Base-by-base conservation (phyloP, 345 rosid genomes). In the Gossypium arboreum region DNA sequence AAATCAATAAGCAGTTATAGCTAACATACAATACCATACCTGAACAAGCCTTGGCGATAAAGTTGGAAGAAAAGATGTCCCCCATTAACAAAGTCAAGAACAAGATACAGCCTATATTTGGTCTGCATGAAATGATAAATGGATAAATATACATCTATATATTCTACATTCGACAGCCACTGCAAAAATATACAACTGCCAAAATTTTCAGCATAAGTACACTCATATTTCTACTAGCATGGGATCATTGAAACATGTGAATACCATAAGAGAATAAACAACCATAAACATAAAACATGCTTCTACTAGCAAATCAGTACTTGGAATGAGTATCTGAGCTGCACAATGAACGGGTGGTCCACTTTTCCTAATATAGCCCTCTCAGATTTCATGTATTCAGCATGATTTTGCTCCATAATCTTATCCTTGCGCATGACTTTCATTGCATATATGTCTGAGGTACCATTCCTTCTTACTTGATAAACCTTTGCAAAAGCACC, bases 1-100 rank as follows among this genome's bases (percentile, higher is more conserved):
- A 34, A 16, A 12, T 48, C 13, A 74, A 69, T 43, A 9, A 29
- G 24, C 78, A 62, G 72, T 25, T 56, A 71, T 45, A 16, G 15
- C 25, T 9, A 16, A 50, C 45, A 55, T 18, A 55, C 9, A 25
- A 25, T 25, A 44, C 58, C 43, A 54, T 83, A 92, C 98, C 97
- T 90, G 89, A 95, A 95, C 74, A 95, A 97, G 68, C 99, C 99
- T 71, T 93, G 99, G 77, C 88, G 86, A 79, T 90, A 91, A 68
- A 95, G 97, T 89, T 95, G 99, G 82, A 95, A 95, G 82, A 95
- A 95, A 2, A 95, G 93, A 85, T 95, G 99, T 7, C 98, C 99
- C 20, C 99, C 99, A 64, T 95, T 95, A 60, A 95, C 87, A 84
- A 95, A 95, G 81, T 95, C 99, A 25, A 95, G 80, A 82, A 95